Base-by-base conservation (phyloP, 2,329 filamentous ascomycete genomes). In the Hypoxylon sp. region DNA sequence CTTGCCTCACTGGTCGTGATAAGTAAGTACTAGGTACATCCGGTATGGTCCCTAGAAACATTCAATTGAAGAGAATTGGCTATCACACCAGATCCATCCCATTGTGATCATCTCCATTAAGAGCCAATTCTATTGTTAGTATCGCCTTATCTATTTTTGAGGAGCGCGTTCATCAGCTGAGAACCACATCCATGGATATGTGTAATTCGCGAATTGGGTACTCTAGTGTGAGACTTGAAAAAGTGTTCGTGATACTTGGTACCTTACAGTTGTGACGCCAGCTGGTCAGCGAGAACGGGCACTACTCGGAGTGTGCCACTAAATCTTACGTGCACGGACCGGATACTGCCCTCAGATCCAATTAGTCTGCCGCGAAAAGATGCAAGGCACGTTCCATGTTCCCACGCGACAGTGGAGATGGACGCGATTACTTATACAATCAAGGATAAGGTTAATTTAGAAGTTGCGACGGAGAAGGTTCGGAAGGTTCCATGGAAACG, bases 351-450 rank as follows among this genome's bases (percentile, higher is more conserved):
- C 57, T 58, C 29, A 48, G 39, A 53, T 56, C 47, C 53, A 68
- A 56, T 53, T 61, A 60, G 57, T 54, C 17, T 62, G n/a, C 35
- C n/a, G 62, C 57, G 44, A 55, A 51, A 51, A 67, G 58, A 64
- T 69, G 71, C 69, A 71, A 69, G 69, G 72, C 68, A 72, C 68
- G 65, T 70, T 67, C 66, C 66, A 68, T 68, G 58, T 61, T 75
- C 59, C 74, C 74, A 75, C 73, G 74, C 71, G 74, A 72, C 65
- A 68, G 71, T 73, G 73, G 74, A 65, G 71, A 69, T 69, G 31
- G 47, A 61, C 60, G 61, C 54, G 63, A 65, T 63, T 62, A 59
- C 24, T 4, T 27, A 27, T 61, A 60, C 55, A 60, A 59, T 55
- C 35, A 56, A 66, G 50, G 52, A 54, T 55, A 56, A 56, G 50